A percentile compares a stretch with the other conserved stretches of the same genome.
Evolutionary conservation across 139 green algal genomes (phyloP).

Genomic region (Desmodesmus armatus): DNA sequence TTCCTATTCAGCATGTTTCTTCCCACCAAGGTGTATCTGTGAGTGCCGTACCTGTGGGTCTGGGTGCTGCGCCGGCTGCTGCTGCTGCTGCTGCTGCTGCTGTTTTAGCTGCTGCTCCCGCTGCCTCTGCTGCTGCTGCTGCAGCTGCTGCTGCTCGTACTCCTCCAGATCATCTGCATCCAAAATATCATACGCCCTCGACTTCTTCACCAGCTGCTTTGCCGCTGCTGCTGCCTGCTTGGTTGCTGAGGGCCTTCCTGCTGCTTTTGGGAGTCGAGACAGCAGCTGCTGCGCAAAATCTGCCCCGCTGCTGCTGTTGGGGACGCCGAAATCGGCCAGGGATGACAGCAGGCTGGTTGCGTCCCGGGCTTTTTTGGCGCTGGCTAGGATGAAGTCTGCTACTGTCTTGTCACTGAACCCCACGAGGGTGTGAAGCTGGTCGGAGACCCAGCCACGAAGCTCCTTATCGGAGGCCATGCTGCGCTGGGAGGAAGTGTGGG

Average conservation of each 20-base stretch:
- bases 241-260: conserved; percentile 15
- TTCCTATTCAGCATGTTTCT: no score
- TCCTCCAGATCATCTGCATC: conserved; percentile 63
- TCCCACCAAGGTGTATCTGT: no score
- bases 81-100: conserved; percentile 51
- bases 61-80: conserved; percentile 38
- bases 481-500: no score
- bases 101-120: conserved; percentile 34
- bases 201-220: conserved; percentile 60
- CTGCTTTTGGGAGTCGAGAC: conserved; percentile 47
- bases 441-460: conserved; percentile 74
- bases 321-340: conserved; percentile 56
- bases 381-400: conserved; percentile 56
- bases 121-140: conserved; percentile 36
- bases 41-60: no score
- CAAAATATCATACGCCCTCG: conserved; percentile 66
- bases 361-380: conserved; percentile 57
- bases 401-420: conserved; percentile 67
- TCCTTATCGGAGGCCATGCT: conserved; percentile 43
- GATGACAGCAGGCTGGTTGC: neutral
- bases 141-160: conserved; percentile 14
- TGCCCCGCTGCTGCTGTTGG: conserved; percentile 47
- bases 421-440: conserved; percentile 79
- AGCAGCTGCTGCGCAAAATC: conserved; percentile 76
- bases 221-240: conserved; percentile 53